Percentiles rank a stretch among this genome's conserved stretches.
These are phyloP conservation scores for Glebionis coronaria DNA, from an alignment of 129 eudicot species.

Conservation along the genomic window DNA sequence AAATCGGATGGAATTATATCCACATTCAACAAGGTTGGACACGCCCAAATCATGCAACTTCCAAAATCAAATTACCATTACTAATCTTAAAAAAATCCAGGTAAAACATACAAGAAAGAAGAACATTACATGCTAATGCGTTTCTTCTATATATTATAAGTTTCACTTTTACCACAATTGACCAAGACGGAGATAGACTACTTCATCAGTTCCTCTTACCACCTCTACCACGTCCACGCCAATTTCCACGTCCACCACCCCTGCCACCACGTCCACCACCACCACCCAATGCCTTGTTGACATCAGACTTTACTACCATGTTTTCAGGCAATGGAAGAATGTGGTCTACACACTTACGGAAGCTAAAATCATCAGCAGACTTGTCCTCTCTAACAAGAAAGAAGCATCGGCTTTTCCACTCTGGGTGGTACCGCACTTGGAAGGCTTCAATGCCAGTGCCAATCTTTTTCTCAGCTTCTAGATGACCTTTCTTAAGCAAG, in stretches of 20 bases:
- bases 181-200: background rate
- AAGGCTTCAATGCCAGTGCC: constrained; percentile 61
- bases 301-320: constrained; percentile 71
- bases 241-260: constrained; percentile 62
- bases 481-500: constrained; percentile 76
- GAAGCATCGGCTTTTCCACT: constrained; percentile 84
- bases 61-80: constrained; percentile 5
- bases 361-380: constrained; percentile 89
- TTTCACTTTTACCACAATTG: background rate
- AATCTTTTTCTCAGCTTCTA: constrained; percentile 79
- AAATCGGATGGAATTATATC: background rate
- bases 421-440: constrained; percentile 74
- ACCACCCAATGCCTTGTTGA: constrained; percentile 68
- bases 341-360: constrained; percentile 94
- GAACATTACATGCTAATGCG: constrained; percentile 10
- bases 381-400: constrained; percentile 63
- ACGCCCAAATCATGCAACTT: background rate
- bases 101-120: background rate
- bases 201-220: constrained; percentile 47
- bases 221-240: constrained; percentile 55
- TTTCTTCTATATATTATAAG: constrained; percentile 5
- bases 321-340: constrained; percentile 91
- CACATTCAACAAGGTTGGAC: background rate
- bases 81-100: constrained; percentile 12
- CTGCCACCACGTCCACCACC: constrained; percentile 36